Conservation (phyloP, 805 yeast species). For the Myxozyma neglecta region DNA sequence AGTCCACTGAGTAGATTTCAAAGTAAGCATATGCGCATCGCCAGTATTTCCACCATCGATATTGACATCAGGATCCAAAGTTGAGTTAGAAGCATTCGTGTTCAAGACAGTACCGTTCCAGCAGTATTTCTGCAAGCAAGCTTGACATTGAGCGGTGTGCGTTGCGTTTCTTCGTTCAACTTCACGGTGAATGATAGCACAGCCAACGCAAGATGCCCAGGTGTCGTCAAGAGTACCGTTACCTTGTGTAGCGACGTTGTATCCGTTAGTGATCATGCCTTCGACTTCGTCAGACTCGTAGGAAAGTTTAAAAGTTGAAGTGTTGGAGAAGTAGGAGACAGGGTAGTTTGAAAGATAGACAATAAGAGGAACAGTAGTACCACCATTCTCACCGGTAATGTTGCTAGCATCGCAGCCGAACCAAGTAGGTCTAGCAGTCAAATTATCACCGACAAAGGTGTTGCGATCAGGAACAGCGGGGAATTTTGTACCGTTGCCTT, state of each 20-base stretch:
- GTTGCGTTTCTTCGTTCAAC: constrained; percentile 66
- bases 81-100: constrained; percentile 14
- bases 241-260: constrained; percentile 65
- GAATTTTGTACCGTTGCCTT: constrained; percentile 63
- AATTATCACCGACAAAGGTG: constrained; percentile 58
- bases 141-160: constrained; percentile 68
- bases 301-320: constrained; percentile 66
- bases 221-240: constrained; percentile 68
- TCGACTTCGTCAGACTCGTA: constrained; percentile 61
- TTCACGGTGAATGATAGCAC: constrained; percentile 81
- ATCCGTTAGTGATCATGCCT: constrained; percentile 71
- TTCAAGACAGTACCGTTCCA: constrained; percentile 57
- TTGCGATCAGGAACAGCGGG: constrained; percentile 76
- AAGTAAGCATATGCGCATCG: background rate
- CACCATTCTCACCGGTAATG: constrained; percentile 51
- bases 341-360: constrained; percentile 78
- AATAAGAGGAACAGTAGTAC: constrained; percentile 62
- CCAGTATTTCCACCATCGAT: constrained; percentile 4
- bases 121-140: constrained; percentile 74
- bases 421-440: constrained; percentile 71
- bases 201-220: constrained; percentile 76
- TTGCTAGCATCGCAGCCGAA: constrained; percentile 78
- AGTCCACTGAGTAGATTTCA: constrained; percentile 7
- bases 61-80: constrained; percentile 14
- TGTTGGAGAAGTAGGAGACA: constrained; percentile 62